phyloP scores from a whole-genome alignment of 352 stramenopile genomes.

The Pythium volutum region DNA sequence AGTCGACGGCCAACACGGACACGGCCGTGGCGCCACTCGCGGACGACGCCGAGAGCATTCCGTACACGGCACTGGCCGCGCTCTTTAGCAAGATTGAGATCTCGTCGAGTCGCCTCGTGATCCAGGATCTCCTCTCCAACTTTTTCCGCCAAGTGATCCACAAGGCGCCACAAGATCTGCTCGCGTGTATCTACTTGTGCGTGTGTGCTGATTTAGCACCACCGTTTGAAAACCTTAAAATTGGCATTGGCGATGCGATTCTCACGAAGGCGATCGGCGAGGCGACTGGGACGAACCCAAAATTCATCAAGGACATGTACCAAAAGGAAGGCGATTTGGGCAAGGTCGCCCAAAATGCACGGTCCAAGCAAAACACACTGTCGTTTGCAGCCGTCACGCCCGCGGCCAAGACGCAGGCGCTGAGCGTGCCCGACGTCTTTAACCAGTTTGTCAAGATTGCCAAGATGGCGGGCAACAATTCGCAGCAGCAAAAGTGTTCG shows the following conservation, averaged over 20 bases:
- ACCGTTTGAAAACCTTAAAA: constrained; percentile 96
- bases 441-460: constrained; percentile 92
- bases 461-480: constrained; percentile 94
- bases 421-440: constrained; percentile 89
- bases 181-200: constrained; percentile 91
- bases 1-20: constrained; percentile 19
- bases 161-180: constrained; percentile 75
- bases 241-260: constrained; percentile 97
- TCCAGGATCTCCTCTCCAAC: constrained; percentile 81
- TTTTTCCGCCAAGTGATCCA: constrained; percentile 85
- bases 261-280: constrained; percentile 97
- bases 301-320: constrained; percentile 96
- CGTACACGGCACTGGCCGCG: constrained; percentile 61
- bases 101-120: constrained; percentile 66
- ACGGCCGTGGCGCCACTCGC: constrained; percentile 12
- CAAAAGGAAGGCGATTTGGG: constrained; percentile 97
- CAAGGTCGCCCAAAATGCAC: constrained; percentile 92
- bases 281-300: constrained; percentile 87
- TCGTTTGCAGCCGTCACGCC: constrained; percentile 46
- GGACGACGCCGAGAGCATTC: constrained; percentile 18
- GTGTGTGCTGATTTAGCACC: constrained; percentile 92
- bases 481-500: constrained; percentile 96
- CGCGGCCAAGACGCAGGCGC: constrained; percentile 74
- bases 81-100: constrained; percentile 81
- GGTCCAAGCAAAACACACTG: constrained; percentile 93